Conservation (phyloP, 1,284 basidiomycete species). For the Leccinum solheimii region DNA sequence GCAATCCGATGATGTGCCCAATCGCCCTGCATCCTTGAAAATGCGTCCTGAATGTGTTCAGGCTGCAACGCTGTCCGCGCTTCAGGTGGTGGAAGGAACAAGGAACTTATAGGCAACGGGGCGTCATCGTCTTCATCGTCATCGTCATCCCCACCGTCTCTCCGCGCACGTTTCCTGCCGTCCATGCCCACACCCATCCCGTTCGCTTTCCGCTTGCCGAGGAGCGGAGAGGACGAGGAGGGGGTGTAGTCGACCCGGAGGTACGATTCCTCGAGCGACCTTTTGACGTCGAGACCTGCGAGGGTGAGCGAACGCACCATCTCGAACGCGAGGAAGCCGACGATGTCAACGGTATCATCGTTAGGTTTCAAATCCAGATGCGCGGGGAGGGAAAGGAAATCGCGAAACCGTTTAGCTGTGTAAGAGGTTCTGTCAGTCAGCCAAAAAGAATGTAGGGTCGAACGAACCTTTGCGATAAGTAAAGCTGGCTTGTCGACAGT, state of each 20-base stretch:
- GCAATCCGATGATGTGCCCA: slow-evolving; percentile 77
- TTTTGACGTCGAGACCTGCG: slow-evolving; percentile 82
- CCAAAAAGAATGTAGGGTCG: background rate
- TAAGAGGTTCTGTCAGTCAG: background rate
- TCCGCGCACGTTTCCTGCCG: slow-evolving; percentile 57
- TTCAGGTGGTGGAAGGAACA: slow-evolving; percentile 80
- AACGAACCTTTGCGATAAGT: slow-evolving; percentile 87
- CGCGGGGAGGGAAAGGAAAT: slow-evolving; percentile 89
- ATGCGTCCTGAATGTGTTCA: slow-evolving; percentile 88
- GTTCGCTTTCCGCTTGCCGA: slow-evolving; percentile 68
- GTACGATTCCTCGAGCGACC: slow-evolving; percentile 53
- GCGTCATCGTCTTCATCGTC: slow-evolving; percentile 54
- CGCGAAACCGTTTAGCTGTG: slow-evolving; percentile 89
- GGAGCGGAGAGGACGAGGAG: slow-evolving; percentile 48
- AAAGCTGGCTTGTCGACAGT: slow-evolving; percentile 96
- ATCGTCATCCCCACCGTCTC: slow-evolving; percentile 51
- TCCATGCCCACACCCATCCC: slow-evolving; percentile 39
- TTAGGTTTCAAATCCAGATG: slow-evolving; percentile 90
- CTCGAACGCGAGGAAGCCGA: slow-evolving; percentile 66
- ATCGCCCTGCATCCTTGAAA: slow-evolving; percentile 82
- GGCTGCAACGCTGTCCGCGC: slow-evolving; percentile 75
- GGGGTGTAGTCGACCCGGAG: slow-evolving; percentile 51
- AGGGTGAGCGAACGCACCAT: slow-evolving; percentile 48
- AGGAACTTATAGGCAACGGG: slow-evolving; percentile 62
- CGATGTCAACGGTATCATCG: slow-evolving; percentile 95